Evolutionary conservation across 495 filamentous ascomycete genomes (phyloP).

Genomic region (Daldinia bambusicola): DNA sequence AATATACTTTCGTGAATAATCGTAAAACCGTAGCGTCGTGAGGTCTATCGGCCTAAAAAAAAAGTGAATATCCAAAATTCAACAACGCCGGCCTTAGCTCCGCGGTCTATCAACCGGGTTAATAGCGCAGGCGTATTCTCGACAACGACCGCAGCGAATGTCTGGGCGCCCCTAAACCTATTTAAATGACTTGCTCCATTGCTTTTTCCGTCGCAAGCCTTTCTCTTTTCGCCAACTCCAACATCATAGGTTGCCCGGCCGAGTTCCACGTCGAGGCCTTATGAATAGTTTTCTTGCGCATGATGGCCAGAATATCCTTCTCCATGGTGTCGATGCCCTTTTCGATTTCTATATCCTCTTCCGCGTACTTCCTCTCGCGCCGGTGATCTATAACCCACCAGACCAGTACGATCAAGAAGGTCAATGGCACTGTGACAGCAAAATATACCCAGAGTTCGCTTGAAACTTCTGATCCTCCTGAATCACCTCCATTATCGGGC

Average conservation of each 20-base stretch:
- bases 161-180: conserved; percentile 7
- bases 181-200: conserved; percentile 4
- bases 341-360: conserved; percentile 62
- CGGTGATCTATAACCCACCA: conserved; percentile 61
- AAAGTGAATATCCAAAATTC: conserved; percentile 20
- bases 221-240: not conserved
- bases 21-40: conserved; percentile 38
- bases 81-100: conserved; percentile 5
- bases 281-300: conserved; percentile 64
- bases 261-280: conserved; percentile 61
- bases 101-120: not conserved
- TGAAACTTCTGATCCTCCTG: conserved; percentile 48
- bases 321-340: conserved; percentile 65
- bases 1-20: conserved; percentile 34
- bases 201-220: not conserved
- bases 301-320: conserved; percentile 60
- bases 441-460: conserved; percentile 66
- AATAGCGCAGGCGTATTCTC: not conserved
- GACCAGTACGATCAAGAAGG: conserved; percentile 54
- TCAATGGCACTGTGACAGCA: conserved; percentile 62
- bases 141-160: not conserved
- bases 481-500: conserved; percentile 19
- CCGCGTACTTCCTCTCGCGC: conserved; percentile 56
- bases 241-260: conserved; percentile 17
- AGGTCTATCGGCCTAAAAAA: conserved; percentile 17